Evolutionary conservation across 805 yeast genomes (phyloP), one percentile per base, ranked within the genome.

Genomic region (Teunomyces cretensis): DNA sequence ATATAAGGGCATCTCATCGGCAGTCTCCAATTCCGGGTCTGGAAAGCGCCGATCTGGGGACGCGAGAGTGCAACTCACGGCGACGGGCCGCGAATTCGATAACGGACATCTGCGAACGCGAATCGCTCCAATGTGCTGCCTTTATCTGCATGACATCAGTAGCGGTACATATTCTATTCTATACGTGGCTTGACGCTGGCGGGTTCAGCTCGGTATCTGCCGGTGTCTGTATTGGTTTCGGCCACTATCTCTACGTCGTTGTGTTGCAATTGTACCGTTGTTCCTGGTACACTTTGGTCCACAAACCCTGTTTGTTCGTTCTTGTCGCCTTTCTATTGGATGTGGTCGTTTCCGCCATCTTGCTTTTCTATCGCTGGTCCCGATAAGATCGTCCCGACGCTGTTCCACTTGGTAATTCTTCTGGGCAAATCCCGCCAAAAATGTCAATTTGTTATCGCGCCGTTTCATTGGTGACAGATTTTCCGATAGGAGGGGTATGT

Each of bases 51-150:
- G 36, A 33, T 33, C 13, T 12, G 24, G 38, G 15, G n/a, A 14
- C 38, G 38, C 38, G 38, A 39, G 30, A 37, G 12, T 36, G 41
- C 45, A 41, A 36, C 33, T 30, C 17, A 40, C 41, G 30, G 38
- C 45, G 48, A 41, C 38, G 45, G 41, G 41, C 45, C 45, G 44
- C 41, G 33, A 28, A 35, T 38, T 33, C 36, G 26, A 33, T 35
- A 35, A 35, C 38, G 38, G 38, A 33, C 14, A 22, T 35, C 22
- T 19, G 28, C 38, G 28, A 22, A 24, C 12, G 1, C 6, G 38
- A 35, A 19, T 35, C 14, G 24, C 45, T 40, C 26, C 41, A 41
- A 35, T 9, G 27, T 9, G 22, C 28, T 16, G 28, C 37, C 14
- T 14, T 4, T 12, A 36, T 36, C 15, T n/a, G 22, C 36, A 33